Conservation (phyloP, 306 rosid species). For the Dryas octopetala region DNA sequence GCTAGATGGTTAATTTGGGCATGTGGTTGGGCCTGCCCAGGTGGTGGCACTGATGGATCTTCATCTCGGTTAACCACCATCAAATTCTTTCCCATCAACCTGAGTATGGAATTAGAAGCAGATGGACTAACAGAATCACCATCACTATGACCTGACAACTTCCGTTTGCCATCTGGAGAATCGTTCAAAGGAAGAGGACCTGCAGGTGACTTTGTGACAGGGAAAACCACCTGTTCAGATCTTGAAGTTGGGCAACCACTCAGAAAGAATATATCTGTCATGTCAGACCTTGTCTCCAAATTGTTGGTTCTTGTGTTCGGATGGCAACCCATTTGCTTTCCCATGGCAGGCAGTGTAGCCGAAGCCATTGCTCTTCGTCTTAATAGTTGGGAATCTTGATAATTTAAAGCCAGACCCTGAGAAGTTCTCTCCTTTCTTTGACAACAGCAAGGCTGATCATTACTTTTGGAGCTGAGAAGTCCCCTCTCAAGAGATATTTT, state of each 20-base stretch:
- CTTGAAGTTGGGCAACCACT: conserved; percentile 19
- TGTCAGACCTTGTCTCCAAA: conserved; percentile 31
- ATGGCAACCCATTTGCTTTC: conserved; percentile 34
- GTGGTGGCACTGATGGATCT: conserved; percentile 34
- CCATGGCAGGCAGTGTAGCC: conserved; percentile 28
- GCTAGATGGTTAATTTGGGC: conserved; percentile 22
- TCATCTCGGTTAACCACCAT: conserved; percentile 60
- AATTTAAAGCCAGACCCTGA: conserved; percentile 33
- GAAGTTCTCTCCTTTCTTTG: conserved; percentile 48
- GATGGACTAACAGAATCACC: conserved; percentile 48
- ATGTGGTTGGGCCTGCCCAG: conserved; percentile 30
- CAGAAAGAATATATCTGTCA: conserved; percentile 25
- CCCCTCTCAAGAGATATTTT: conserved; percentile 34
- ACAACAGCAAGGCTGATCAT: conserved; percentile 54
- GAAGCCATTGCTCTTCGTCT: conserved; percentile 34
- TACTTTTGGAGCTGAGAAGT: conserved; percentile 29
- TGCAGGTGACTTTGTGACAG: conserved; percentile 17
- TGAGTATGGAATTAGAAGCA: conserved; percentile 48
- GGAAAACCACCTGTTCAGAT: conserved; percentile 24
- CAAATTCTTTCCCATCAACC: conserved; percentile 69
- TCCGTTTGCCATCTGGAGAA: conserved; percentile 27
- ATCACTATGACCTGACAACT: conserved; percentile 24
- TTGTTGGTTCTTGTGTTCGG: conserved; percentile 22
- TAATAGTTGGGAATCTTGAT: conserved; percentile 41
- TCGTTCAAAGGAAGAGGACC: conserved; percentile 21